Conservation (phyloP, 2,329 filamentous ascomycete genomes). For the Hymenoscyphus infarciens region DNA sequence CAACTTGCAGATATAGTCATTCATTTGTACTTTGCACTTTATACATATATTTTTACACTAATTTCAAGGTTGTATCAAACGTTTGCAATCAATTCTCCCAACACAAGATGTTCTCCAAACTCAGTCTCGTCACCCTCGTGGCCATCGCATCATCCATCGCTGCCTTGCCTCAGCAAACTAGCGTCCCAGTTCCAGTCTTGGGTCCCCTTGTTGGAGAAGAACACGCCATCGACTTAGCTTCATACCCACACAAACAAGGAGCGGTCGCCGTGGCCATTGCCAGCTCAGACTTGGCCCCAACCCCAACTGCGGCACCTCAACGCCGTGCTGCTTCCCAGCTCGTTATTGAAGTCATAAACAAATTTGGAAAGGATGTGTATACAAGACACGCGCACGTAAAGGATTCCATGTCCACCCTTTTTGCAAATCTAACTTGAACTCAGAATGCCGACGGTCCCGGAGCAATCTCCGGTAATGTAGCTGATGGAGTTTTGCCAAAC, state of each 20-base stretch:
- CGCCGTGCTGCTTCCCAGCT: not conserved
- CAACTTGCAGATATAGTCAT: not conserved
- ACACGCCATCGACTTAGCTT: not conserved
- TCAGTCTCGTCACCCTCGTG: not conserved
- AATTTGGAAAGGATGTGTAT: not conserved
- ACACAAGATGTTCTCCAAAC: not conserved
- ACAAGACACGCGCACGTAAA: not conserved
- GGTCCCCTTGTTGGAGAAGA: not conserved
- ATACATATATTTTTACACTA: not conserved
- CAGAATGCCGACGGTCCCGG: not conserved
- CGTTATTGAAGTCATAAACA: not conserved
- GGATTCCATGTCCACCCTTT: not conserved
- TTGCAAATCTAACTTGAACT: not conserved
- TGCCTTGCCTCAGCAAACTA: not conserved
- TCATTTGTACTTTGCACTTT: not conserved
- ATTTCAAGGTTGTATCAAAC: not conserved
- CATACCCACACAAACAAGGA: not conserved
- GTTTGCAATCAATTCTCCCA: not conserved
- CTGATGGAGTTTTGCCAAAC: not conserved
- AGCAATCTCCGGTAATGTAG: not conserved
- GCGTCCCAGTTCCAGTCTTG: not conserved
- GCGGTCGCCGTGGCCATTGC: not conserved
- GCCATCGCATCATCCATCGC: not conserved
- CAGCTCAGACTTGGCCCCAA: not conserved
- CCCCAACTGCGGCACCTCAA: not conserved